phyloP scores from a whole-genome alignment of 2,329 filamentous ascomycete species.

The Mariannaea elegans region DNA sequence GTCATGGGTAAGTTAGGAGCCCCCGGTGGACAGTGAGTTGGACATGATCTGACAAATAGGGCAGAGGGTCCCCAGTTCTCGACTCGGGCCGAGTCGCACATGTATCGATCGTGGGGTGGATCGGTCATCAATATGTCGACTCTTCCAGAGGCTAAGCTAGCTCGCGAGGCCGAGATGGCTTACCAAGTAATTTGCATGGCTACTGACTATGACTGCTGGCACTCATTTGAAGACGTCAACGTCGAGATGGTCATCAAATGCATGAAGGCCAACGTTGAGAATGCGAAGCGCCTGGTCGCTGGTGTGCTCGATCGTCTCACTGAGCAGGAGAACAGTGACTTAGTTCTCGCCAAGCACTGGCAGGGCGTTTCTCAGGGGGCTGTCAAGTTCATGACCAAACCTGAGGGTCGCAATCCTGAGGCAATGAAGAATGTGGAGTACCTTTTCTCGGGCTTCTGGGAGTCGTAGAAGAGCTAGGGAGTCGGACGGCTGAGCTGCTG shows the following conservation, averaged over 20 bases:
- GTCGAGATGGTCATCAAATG: constrained; percentile 97
- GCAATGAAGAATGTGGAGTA: constrained; percentile 83
- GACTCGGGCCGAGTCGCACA: constrained; percentile 91
- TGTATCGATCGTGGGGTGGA: constrained; percentile 95
- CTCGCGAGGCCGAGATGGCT: constrained; percentile 92
- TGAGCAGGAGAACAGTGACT: constrained; percentile 77
- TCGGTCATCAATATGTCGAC: constrained; percentile 98
- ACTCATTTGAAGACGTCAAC: constrained; percentile 81
- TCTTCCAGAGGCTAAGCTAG: constrained; percentile 94
- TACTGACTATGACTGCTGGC: constrained; percentile 99
- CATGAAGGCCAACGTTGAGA: constrained; percentile 92
- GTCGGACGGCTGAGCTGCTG: not conserved
- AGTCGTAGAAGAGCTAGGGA: constrained; percentile 27
- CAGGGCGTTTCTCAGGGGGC: constrained; percentile 80
- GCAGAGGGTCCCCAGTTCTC: constrained; percentile 97
- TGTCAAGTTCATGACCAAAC: constrained; percentile 83
- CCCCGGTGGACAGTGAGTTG: not conserved
- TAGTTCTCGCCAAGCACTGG: constrained; percentile 84
- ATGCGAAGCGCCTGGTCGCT: constrained; percentile 84
- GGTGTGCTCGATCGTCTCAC: constrained; percentile 88
- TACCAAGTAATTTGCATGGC: constrained; percentile 99
- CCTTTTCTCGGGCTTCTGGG: constrained; percentile 84
- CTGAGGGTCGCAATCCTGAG: constrained; percentile 75
- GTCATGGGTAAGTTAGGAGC: constrained; percentile 76
- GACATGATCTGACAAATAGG: constrained; percentile 30